A percentile compares a stretch with the other conserved stretches of the same genome.
Evolutionary conservation across 106 monocot genomes (phyloP).

Genomic region (Phalaenopsis aphrodite): DNA sequence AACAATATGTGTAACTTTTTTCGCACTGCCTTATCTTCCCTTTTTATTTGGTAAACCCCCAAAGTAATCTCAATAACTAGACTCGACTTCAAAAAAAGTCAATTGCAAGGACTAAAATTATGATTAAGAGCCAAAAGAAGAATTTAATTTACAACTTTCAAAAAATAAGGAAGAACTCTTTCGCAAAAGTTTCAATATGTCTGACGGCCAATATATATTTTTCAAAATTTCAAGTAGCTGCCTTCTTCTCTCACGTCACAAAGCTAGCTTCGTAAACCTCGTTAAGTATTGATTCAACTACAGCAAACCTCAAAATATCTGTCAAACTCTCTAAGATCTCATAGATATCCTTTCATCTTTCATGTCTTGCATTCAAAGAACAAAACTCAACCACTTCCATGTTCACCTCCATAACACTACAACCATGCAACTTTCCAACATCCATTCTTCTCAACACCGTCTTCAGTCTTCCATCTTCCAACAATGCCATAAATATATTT

Average conservation of each 20-base stretch:
- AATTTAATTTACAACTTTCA: no score
- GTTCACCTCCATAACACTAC: conserved; percentile 38
- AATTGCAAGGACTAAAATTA: no score
- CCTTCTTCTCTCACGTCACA: not conserved
- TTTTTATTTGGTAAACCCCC: no score
- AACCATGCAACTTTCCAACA: conserved; percentile 9
- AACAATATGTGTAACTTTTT: no score
- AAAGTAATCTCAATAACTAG: no score
- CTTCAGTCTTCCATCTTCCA: conserved; percentile 8
- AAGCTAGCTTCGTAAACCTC: not conserved
- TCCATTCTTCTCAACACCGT: not conserved
- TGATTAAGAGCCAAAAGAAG: no score
- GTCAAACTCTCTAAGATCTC: conserved; percentile 17
- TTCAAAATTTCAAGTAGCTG: not conserved
- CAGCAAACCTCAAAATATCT: conserved; percentile 6
- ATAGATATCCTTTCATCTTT: conserved; percentile 26
- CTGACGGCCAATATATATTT: not conserved
- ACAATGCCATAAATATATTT: conserved; percentile 14
- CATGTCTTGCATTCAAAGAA: conserved; percentile 37
- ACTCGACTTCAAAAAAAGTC: no score
- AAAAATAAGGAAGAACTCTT: no score
- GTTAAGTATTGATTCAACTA: not conserved
- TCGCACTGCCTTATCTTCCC: no score
- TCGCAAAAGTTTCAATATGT: not conserved
- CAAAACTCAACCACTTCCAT: conserved; percentile 27